Percentiles rank a stretch among this genome's conserved stretches.
These are phyloP conservation scores for Neofusicoccum umdonicola DNA, from an alignment of 2,329 filamentous ascomycete genomes.

Conservation along the genomic window DNA sequence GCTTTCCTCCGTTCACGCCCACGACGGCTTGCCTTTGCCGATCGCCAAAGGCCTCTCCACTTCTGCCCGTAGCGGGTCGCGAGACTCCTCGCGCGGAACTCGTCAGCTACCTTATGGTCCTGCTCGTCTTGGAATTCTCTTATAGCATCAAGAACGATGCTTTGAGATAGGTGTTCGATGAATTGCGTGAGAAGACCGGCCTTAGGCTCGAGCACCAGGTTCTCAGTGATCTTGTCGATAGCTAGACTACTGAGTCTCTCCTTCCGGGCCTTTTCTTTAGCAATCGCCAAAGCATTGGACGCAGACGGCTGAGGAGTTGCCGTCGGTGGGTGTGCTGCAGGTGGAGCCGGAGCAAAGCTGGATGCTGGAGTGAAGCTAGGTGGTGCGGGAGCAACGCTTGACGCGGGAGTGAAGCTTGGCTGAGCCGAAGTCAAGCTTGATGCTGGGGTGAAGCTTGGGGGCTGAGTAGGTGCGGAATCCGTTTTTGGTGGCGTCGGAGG, in stretches of 20 bases:
- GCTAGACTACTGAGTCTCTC: not conserved
- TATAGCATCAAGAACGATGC: constrained; percentile 28
- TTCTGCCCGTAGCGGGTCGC: not conserved
- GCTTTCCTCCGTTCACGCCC: constrained; percentile 16
- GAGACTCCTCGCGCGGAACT: constrained; percentile 14
- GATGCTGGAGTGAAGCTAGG: not conserved
- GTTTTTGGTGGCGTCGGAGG: not conserved
- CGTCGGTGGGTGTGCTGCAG: not conserved
- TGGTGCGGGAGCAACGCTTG: not conserved
- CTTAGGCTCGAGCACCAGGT: constrained; percentile 37
- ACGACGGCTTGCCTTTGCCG: constrained; percentile 6
- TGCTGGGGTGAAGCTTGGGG: not conserved
- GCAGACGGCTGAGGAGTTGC: not conserved
- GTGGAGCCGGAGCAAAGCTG: not conserved
- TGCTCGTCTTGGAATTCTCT: constrained; percentile 12
- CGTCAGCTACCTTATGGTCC: constrained; percentile 3
- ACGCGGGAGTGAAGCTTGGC: too few relatives aligned
- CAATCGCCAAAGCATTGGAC: not conserved
- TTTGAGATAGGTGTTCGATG: constrained; percentile 39
- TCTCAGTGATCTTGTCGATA: constrained; percentile 29
- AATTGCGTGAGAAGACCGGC: constrained; percentile 46
- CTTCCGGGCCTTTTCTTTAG: not conserved
- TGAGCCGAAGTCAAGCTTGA: not conserved
- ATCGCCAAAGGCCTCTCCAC: constrained; percentile 11
- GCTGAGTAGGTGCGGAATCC: not conserved